phyloP scores from a whole-genome alignment of 208 protist species.

The Borovskyia barvae region DNA sequence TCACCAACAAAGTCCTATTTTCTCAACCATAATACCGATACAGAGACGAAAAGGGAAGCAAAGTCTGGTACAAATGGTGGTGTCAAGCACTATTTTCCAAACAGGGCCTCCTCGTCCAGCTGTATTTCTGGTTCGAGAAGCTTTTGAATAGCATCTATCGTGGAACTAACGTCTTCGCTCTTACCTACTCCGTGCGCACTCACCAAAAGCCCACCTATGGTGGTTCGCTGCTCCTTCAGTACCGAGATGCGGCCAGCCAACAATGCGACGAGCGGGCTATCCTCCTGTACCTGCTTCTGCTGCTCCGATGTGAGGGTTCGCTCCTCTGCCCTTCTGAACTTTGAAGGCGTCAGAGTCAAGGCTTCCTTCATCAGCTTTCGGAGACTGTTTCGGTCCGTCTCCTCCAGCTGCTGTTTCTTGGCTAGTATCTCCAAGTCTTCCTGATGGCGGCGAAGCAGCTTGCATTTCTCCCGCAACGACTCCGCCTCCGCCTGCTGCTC shows the following conservation, averaged over 20 bases:
- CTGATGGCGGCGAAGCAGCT: conserved; percentile 27
- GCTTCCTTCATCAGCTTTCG: conserved; percentile 13
- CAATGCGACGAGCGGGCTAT: conserved; percentile 32
- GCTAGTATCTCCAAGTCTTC: conserved; percentile 38
- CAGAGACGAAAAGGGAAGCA: neutral
- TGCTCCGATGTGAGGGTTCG: conserved; percentile 16
- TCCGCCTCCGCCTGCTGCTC: conserved; percentile 66
- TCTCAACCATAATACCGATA: no score
- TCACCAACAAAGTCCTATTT: no score
- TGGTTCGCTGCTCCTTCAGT: conserved; percentile 37
- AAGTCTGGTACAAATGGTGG: neutral
- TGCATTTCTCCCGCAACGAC: conserved; percentile 21
- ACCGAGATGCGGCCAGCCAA: conserved; percentile 42
- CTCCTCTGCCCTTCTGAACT: conserved; percentile 10
- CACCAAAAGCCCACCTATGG: conserved; percentile 28
- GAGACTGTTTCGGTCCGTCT: conserved; percentile 39
- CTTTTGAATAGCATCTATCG: conserved; percentile 16
- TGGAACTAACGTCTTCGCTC: conserved; percentile 7
- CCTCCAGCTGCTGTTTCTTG: conserved; percentile 50
- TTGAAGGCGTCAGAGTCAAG: conserved; percentile 6
- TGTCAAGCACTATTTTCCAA: neutral
- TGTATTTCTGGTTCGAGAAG: conserved; percentile 24
- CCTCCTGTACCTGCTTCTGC: conserved; percentile 26
- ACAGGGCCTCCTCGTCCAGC: conserved; percentile 19
- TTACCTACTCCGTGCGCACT: conserved; percentile 12